Evolutionary conservation across 352 stramenopile genomes (phyloP).

Genomic region (Pythium chondricola): DNA sequence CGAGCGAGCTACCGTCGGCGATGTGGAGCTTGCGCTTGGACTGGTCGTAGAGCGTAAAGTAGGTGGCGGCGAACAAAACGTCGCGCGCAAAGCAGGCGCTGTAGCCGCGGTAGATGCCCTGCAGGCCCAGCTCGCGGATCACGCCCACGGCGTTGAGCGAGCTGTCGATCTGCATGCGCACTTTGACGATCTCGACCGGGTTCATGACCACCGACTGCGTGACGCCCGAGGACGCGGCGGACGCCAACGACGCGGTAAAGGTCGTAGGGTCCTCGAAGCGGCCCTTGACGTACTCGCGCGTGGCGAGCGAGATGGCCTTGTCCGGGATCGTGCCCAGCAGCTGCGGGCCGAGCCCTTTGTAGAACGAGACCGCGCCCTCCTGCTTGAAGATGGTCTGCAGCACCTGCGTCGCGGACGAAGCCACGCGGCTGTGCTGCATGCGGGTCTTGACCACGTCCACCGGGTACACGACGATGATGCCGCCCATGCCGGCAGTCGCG

Average conservation of each 20-base stretch:
- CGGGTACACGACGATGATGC: conserved; percentile 77
- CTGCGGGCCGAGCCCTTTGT: conserved; percentile 72
- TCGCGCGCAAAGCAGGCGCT: conserved; percentile 60
- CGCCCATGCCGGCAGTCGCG: conserved; percentile 69
- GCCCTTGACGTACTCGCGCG: conserved; percentile 71
- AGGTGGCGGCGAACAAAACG: conserved; percentile 70
- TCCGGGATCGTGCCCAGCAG: conserved; percentile 70
- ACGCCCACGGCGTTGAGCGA: conserved; percentile 43
- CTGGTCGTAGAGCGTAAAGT: conserved; percentile 78
- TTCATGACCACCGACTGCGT: conserved; percentile 82
- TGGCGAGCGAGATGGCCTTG: conserved; percentile 76
- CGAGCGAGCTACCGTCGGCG: conserved; percentile 61
- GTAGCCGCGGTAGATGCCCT: conserved; percentile 70
- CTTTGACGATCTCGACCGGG: conserved; percentile 77
- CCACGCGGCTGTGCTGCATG: conserved; percentile 69
- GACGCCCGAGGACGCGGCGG: conserved; percentile 57
- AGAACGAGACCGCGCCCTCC: conserved; percentile 63
- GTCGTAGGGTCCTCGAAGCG: conserved; percentile 67
- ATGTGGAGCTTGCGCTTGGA: conserved; percentile 58
- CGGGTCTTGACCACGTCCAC: conserved; percentile 83
- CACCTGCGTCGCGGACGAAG: conserved; percentile 46
- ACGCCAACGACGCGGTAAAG: conserved; percentile 64
- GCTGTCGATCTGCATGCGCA: conserved; percentile 80
- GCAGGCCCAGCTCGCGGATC: conserved; percentile 54
- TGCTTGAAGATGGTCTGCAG: conserved; percentile 53